A percentile compares a stretch with the other conserved stretches of the same genome.
Conservation (phyloP, 345 rosid genomes). For the Populus deltoides region DNA sequence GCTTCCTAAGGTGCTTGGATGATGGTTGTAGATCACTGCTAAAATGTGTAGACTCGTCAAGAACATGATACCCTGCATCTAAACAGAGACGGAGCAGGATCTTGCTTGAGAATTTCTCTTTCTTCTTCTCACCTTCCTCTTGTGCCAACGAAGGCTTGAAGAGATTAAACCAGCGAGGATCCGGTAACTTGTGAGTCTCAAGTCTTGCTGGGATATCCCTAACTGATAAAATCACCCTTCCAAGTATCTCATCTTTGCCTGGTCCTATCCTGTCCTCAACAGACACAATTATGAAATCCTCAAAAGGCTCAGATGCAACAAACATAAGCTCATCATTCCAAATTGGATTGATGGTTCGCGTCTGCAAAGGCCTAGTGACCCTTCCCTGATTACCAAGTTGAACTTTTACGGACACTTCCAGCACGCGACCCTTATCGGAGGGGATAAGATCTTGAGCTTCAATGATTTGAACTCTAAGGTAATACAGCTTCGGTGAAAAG, state of each 20-base stretch:
- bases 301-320: slow-evolving; percentile 34
- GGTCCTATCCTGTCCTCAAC: slow-evolving; percentile 29
- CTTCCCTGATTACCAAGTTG: slow-evolving; percentile 16
- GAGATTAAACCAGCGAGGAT: slow-evolving; percentile 27
- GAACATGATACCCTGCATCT: slow-evolving; percentile 36
- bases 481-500: slow-evolving; percentile 29
- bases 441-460: slow-evolving; percentile 36
- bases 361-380: slow-evolving; percentile 10
- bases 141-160: slow-evolving; percentile 12
- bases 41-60: slow-evolving; percentile 33
- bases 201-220: slow-evolving; percentile 7
- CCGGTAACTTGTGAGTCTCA: slow-evolving; percentile 23
- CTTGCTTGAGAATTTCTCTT: slow-evolving; percentile 32
- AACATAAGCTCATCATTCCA: slow-evolving; percentile 33
- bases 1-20: slow-evolving; percentile 31
- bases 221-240: slow-evolving; percentile 13
- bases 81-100: slow-evolving; percentile 21
- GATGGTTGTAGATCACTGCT: slow-evolving; percentile 37
- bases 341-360: slow-evolving; percentile 19
- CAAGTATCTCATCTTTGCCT: slow-evolving; percentile 32
- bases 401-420: slow-evolving; percentile 15
- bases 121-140: slow-evolving; percentile 25
- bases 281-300: slow-evolving; percentile 20
- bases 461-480: slow-evolving; percentile 22
- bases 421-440: slow-evolving; percentile 15